phyloP scores from a whole-genome alignment of 352 stramenopile species.

The Peronospora destructor region DNA sequence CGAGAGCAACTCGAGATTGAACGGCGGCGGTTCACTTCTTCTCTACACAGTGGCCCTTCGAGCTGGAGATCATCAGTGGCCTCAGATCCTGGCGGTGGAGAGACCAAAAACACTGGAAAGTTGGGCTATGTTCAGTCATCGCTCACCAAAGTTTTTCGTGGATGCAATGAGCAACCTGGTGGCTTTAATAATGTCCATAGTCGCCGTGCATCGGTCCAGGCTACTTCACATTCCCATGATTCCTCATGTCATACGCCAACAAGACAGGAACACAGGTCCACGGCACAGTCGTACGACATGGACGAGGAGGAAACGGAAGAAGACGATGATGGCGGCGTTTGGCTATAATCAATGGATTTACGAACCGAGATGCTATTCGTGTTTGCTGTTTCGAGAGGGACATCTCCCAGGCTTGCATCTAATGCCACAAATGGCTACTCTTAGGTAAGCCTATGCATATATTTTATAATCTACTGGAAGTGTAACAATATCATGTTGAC shows the following conservation, averaged over 20 bases:
- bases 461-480: too few species aligned
- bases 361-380: too few species aligned
- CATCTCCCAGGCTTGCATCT: too few species aligned
- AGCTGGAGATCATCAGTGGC: slow-evolving; percentile 31
- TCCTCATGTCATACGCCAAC: slow-evolving; percentile 24
- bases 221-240: slow-evolving; percentile 24
- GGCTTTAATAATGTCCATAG: background rate
- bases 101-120: slow-evolving; percentile 29
- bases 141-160: slow-evolving; percentile 27
- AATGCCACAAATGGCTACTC: too few species aligned
- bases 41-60: slow-evolving; percentile 14
- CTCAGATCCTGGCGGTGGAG: slow-evolving; percentile 27
- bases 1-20: slow-evolving; percentile 48
- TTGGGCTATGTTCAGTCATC: slow-evolving; percentile 37
- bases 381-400: too few species aligned
- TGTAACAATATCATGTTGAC: too few species aligned
- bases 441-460: too few species aligned
- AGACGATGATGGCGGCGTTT: slow-evolving; percentile 46
- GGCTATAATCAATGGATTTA: slow-evolving; percentile 33
- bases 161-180: slow-evolving; percentile 4
- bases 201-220: slow-evolving; percentile 14
- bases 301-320: slow-evolving; percentile 30
- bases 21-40: slow-evolving; percentile 34
- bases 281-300: slow-evolving; percentile 26
- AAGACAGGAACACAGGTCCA: slow-evolving; percentile 14